These are phyloP conservation scores for Eutypella sp. DNA, from an alignment of 2,329 filamentous ascomycete species.

Conservation along the genomic window DNA sequence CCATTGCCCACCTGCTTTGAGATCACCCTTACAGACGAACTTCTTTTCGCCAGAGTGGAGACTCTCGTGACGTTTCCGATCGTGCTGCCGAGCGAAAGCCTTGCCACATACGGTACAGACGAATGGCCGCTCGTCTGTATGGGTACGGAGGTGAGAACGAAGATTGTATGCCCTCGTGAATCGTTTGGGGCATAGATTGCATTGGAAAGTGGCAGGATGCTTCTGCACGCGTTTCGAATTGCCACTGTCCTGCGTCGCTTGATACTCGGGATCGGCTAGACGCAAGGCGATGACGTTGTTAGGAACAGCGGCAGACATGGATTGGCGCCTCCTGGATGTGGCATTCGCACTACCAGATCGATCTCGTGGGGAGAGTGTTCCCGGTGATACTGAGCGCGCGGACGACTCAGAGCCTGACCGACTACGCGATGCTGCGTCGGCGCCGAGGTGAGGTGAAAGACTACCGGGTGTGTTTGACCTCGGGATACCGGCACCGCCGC, in stretches of 20 bases:
- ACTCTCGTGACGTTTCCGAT: slow-evolving; percentile 94
- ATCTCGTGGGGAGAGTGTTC: slow-evolving; percentile 55
- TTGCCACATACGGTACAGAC: slow-evolving; percentile 97
- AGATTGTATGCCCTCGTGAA: slow-evolving; percentile 97
- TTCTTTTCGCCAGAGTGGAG: slow-evolving; percentile 97
- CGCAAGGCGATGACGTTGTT: slow-evolving; percentile 76
- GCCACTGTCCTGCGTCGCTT: slow-evolving; percentile 57
- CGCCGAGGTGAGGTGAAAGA: slow-evolving; percentile 47
- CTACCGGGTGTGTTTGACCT: slow-evolving; percentile 36
- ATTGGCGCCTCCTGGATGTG: slow-evolving; percentile 51
- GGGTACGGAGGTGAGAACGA: slow-evolving; percentile 88
- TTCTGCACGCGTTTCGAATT: slow-evolving; percentile 85
- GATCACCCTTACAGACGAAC: slow-evolving; percentile 89
- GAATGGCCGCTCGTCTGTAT: slow-evolving; percentile 95
- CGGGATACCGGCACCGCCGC: slow-evolving; percentile 34
- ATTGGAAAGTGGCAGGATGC: slow-evolving; percentile 96
- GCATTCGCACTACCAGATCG: slow-evolving; percentile 42
- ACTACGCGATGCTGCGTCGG: slow-evolving; percentile 34
- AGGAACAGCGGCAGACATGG: slow-evolving; percentile 56
- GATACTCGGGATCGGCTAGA: slow-evolving; percentile 81
- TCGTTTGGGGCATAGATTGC: slow-evolving; percentile 84
- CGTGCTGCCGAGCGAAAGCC: slow-evolving; percentile 94
- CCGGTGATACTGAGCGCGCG: slow-evolving; percentile 34
- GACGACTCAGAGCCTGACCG: slow-evolving; percentile 39
- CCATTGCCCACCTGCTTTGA: slow-evolving; percentile 81